phyloP scores from a whole-genome alignment of 352 stramenopile genomes.

The Pythium aquatile region DNA sequence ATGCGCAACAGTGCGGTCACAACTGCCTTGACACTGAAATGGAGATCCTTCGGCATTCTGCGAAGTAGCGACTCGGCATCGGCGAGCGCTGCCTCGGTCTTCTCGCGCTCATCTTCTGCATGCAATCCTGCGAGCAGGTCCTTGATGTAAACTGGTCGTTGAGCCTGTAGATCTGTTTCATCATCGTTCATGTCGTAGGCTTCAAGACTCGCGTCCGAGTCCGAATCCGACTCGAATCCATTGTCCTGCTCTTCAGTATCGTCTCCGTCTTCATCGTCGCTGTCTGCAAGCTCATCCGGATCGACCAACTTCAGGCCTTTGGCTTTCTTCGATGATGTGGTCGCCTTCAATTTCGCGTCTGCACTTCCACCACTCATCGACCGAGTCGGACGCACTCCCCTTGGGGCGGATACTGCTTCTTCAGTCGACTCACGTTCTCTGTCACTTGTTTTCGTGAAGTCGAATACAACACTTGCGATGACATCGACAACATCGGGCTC shows the following conservation, averaged over 20 bases:
- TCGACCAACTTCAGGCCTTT: conserved; percentile 38
- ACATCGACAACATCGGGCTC: conserved; percentile 37
- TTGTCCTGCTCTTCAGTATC: conserved; percentile 24
- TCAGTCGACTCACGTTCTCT: neutral
- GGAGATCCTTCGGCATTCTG: conserved; percentile 53
- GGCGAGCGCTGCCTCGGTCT: conserved; percentile 45
- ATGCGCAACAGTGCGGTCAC: conserved; percentile 58
- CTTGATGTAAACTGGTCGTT: conserved; percentile 70
- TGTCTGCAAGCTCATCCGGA: conserved; percentile 59
- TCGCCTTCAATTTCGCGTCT: neutral
- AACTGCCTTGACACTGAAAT: conserved; percentile 53
- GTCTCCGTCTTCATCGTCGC: conserved; percentile 31
- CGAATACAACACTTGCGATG: conserved; percentile 5
- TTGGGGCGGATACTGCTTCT: neutral
- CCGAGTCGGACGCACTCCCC: neutral
- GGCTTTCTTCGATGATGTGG: conserved; percentile 6
- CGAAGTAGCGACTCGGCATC: conserved; percentile 60
- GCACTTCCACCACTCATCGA: neutral
- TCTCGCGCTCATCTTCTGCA: conserved; percentile 58
- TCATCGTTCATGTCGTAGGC: conserved; percentile 68
- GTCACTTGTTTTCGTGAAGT: conserved; percentile 3
- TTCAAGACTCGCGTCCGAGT: conserved; percentile 70
- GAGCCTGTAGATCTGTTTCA: conserved; percentile 59
- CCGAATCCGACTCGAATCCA: conserved; percentile 35
- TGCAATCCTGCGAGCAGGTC: conserved; percentile 55